Conservation (phyloP, 1,284 basidiomycete species). For the Entoloma clypeatum region DNA sequence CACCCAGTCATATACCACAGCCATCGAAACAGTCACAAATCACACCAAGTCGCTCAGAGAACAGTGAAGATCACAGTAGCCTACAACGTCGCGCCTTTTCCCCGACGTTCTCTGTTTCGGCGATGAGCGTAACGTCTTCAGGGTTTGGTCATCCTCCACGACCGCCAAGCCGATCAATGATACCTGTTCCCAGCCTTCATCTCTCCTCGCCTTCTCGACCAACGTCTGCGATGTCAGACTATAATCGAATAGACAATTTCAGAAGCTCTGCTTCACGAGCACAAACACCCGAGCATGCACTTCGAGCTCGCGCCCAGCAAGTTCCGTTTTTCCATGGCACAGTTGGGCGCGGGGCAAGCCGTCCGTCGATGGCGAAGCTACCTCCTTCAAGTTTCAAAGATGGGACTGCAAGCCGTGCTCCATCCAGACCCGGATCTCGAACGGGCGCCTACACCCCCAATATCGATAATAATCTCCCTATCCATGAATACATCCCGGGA, state of each 20-base stretch:
- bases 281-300: slow-evolving; percentile 64
- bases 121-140: slow-evolving; percentile 31
- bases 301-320: slow-evolving; percentile 54
- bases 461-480: slow-evolving; percentile 45
- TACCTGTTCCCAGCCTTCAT: slow-evolving; percentile 71
- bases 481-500: slow-evolving; percentile 63
- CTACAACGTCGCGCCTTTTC: slow-evolving; percentile 60
- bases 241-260: slow-evolving; percentile 52
- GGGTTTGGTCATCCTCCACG: slow-evolving; percentile 52
- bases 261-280: slow-evolving; percentile 45
- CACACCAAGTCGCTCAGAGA: slow-evolving; percentile 44
- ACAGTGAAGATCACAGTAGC: slow-evolving; percentile 46
- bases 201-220: slow-evolving; percentile 69
- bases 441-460: slow-evolving; percentile 56
- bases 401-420: slow-evolving; percentile 44
- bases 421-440: slow-evolving; percentile 67
- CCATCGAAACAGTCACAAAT: slow-evolving; percentile 50
- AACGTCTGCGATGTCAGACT: slow-evolving; percentile 65
- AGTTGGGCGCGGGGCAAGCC: slow-evolving; percentile 34
- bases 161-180: slow-evolving; percentile 77
- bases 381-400: slow-evolving; percentile 79
- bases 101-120: slow-evolving; percentile 48
- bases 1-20: slow-evolving; percentile 71
- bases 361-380: slow-evolving; percentile 41
- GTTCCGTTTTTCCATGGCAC: slow-evolving; percentile 49